Conservation (phyloP, 495 filamentous ascomycete genomes). For the Xylaria curta region DNA sequence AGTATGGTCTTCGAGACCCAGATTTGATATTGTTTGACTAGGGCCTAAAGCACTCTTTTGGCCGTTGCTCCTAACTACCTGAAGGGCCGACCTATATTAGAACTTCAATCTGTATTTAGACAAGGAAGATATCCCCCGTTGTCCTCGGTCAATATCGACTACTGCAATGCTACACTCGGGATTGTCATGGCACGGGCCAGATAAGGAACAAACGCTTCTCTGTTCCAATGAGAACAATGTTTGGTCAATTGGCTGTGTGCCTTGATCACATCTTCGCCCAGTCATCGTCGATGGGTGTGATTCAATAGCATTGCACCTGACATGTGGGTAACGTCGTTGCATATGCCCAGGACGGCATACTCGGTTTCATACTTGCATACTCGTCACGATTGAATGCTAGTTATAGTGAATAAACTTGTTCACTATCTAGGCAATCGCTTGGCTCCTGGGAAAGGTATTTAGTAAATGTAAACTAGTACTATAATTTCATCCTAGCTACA, state of each 20-base stretch:
- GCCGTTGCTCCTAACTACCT: neutral
- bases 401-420: neutral
- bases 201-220: neutral
- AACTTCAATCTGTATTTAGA: neutral
- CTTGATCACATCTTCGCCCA: neutral
- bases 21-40: neutral
- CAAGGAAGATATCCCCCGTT: neutral
- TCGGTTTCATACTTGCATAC: constrained; percentile 8
- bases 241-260: neutral
- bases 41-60: neutral
- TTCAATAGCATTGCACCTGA: neutral
- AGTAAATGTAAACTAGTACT: neutral
- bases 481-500: neutral
- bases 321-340: neutral
- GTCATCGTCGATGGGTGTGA: neutral
- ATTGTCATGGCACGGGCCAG: constrained; percentile 1
- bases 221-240: constrained; percentile 6
- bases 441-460: neutral
- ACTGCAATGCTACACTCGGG: constrained; percentile 16
- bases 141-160: neutral
- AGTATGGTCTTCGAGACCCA: neutral
- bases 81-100: neutral
- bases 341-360: neutral
- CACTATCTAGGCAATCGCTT: neutral
- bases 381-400: neutral